These are phyloP conservation scores for Blastomyces silverae DNA, from an alignment of 2,329 filamentous ascomycete genomes.

Conservation along the genomic window DNA sequence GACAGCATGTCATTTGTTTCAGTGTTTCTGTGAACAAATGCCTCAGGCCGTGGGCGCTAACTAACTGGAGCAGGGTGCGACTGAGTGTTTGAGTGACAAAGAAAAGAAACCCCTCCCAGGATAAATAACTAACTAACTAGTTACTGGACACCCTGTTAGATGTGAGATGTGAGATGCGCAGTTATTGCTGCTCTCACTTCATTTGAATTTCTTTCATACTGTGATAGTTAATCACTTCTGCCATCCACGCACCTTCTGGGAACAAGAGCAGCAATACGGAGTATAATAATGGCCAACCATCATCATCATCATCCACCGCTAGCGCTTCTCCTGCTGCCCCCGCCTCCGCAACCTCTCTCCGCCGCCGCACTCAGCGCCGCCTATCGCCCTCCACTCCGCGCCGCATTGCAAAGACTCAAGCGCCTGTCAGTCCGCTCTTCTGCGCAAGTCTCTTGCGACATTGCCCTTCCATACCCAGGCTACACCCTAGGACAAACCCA, in stretches of 20 bases:
- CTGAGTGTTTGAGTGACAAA: not conserved
- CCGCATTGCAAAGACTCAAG: slow-evolving; percentile 8
- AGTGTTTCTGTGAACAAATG: not conserved
- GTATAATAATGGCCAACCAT: slow-evolving; percentile 6
- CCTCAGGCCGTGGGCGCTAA: no score
- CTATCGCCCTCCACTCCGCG: slow-evolving; percentile 10
- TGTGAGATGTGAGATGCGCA: no score
- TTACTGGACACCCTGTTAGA: no score
- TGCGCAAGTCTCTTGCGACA: not conserved
- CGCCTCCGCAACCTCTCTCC: slow-evolving; percentile 12
- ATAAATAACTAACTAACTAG: no score
- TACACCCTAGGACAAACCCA: slow-evolving; percentile 9
- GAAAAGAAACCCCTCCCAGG: not conserved
- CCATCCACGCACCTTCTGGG: no score
- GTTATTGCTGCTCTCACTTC: not conserved
- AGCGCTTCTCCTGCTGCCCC: slow-evolving; percentile 11
- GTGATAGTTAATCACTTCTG: no score
- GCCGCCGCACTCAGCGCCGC: slow-evolving; percentile 14
- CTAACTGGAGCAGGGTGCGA: no score
- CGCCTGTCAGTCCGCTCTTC: not conserved
- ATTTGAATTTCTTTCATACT: not conserved
- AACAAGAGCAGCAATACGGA: not conserved
- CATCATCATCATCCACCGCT: not conserved
- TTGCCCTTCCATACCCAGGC: slow-evolving; percentile 11
- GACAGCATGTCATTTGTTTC: not conserved